Evolutionary conservation across 495 filamentous ascomycete species (phyloP).

Genomic region (Penicillium fimorum): DNA sequence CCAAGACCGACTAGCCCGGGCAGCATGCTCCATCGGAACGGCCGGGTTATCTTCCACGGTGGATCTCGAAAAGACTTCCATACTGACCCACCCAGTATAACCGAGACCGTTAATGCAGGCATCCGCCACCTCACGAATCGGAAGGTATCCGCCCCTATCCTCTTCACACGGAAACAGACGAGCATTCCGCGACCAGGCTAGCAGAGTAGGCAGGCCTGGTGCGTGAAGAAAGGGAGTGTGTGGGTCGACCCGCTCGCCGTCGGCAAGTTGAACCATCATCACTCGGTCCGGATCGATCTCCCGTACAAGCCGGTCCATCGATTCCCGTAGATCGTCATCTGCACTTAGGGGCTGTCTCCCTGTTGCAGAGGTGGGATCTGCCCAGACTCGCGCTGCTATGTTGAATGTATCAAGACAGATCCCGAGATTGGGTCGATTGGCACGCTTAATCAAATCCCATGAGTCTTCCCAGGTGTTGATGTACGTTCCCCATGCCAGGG

Average conservation of each 20-base stretch:
- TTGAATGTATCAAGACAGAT: constrained; percentile 76
- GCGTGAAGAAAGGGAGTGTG: constrained; percentile 17
- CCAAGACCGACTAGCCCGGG: constrained; percentile 58
- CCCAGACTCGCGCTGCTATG: constrained; percentile 66
- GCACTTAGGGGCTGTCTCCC: constrained; percentile 50
- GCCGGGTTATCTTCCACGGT: constrained; percentile 50
- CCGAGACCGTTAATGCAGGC: constrained; percentile 56
- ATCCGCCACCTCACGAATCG: constrained; percentile 51
- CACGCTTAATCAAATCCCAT: constrained; percentile 62
- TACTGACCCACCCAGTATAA: constrained; percentile 69
- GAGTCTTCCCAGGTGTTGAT: constrained; percentile 66
- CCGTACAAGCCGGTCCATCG: constrained; percentile 52
- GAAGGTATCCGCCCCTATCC: constrained; percentile 64
- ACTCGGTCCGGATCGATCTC: constrained; percentile 60
- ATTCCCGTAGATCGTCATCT: constrained; percentile 50
- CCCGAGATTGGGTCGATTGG: constrained; percentile 68
- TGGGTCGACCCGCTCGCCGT: constrained; percentile 58
- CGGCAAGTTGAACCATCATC: constrained; percentile 70
- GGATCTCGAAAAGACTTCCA: constrained; percentile 68
- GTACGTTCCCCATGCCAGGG: constrained; percentile 67
- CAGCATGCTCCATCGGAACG: constrained; percentile 63
- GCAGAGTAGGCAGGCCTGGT: constrained; percentile 15
- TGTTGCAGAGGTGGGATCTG: constrained; percentile 53
- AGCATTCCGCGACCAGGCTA: constrained; percentile 69
- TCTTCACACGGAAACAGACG: constrained; percentile 67